phyloP scores from a whole-genome alignment of 257 asterid genomes.

The Eustoma russellianum region DNA sequence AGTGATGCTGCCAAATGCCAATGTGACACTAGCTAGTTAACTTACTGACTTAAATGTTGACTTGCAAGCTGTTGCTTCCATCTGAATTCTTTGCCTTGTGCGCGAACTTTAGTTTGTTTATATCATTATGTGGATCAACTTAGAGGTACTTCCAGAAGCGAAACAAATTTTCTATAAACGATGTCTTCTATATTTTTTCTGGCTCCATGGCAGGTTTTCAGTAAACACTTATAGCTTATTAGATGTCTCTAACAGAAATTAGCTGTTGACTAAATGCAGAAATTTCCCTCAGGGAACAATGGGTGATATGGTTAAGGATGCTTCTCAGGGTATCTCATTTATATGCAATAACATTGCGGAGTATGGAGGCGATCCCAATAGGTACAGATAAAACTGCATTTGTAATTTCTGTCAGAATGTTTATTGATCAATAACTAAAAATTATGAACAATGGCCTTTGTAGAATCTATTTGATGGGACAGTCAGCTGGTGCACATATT shows the following conservation, averaged over 20 bases:
- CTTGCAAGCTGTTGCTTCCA: no score
- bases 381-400: constrained; percentile 24
- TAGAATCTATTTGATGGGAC: constrained; percentile 93
- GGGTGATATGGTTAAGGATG: constrained; percentile 88
- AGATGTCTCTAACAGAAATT: neutral
- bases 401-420: neutral
- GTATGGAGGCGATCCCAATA: constrained; percentile 95
- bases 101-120: no score
- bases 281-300: constrained; percentile 99
- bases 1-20: no score
- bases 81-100: no score
- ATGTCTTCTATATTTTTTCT: no score
- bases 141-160: no score
- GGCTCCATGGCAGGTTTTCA: no score
- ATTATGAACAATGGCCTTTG: constrained; percentile 3
- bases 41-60: no score
- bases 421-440: constrained; percentile 8
- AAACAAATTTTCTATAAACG: no score
- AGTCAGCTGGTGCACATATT: constrained; percentile 98
- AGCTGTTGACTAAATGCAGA: constrained; percentile 37
- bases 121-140: no score
- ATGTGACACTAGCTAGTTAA: no score
- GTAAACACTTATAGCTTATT: no score
- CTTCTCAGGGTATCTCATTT: constrained; percentile 89
- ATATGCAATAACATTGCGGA: constrained; percentile 83